Evolutionary conservation across 768 basidiomycete genomes (phyloP), one percentile per base, ranked within the genome.

Genomic region (Harrya chromipes): DNA sequence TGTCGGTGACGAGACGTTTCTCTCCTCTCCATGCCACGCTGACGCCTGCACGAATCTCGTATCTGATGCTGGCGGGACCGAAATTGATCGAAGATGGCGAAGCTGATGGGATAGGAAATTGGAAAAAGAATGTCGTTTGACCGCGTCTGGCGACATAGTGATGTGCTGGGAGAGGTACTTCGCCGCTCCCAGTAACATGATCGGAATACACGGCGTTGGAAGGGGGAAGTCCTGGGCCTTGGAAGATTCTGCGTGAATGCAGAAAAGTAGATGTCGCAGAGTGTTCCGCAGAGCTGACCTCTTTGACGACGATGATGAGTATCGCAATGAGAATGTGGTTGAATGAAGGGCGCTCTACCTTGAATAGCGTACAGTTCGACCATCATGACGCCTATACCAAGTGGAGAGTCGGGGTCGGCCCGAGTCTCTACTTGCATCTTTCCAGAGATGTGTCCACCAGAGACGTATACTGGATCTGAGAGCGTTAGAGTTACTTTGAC

Each of bases 361-460:
- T 90, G 83, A 47, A 81, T 74, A 1, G 81, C 90, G 47, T 83
- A 78, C 19, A 92, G 71, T 64, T 91, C 90, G 33, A 90, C 80
- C 80, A 85, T 84, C 57, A 91, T 87, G 13, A 81, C 65, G 17
- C 82, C 79, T 47, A 92, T 80, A 12, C 87, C 90, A 23, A 92
- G 76, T 5, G 83, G 79, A 59, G 74, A 75, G 20, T 64, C 72
- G 34, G 67, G 68, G 70, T 90, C 90, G 2, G 87, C 80, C 56
- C 80, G 79, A 67, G 83, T 87, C 67, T 91, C 89, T 61, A 91
- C 74, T 63, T 89, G 81, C 77, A 91, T 76, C 71, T 85, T 89
- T 11, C 90, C 90, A 6, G 81, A 73, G 29, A 90, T 75, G 55
- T 76, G 69, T 33, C 72, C 70, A 0, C 90, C 90, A 1, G 89